phyloP scores from a whole-genome alignment of 139 green algal species.

The Trebouxia sp. region DNA sequence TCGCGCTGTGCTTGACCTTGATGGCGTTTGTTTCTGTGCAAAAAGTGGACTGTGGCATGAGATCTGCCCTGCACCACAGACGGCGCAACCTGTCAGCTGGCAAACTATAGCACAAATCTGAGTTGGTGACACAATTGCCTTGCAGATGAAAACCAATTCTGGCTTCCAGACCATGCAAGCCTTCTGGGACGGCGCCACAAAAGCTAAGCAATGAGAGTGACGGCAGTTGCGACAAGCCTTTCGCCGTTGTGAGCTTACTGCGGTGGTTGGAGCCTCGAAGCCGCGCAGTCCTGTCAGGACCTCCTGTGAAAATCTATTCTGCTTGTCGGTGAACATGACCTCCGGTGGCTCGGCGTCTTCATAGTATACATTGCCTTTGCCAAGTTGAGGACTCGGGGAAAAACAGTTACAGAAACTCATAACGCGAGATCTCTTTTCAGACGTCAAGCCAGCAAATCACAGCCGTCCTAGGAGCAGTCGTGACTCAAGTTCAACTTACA shows the following conservation, averaged over 20 bases:
- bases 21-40: not conserved
- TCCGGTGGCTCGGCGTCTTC: slow-evolving; percentile 13
- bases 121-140: not conserved
- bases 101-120: not conserved
- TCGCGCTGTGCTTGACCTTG: not conserved
- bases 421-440: not conserved
- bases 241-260: not conserved
- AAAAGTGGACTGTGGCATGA: not conserved
- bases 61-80: not conserved
- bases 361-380: not conserved
- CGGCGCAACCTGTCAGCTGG: not conserved
- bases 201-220: not conserved
- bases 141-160: not conserved
- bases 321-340: not conserved
- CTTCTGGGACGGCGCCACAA: not conserved
- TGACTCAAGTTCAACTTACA: too few relatives aligned
- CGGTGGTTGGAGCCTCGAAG: not conserved
- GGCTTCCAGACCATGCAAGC: not conserved
- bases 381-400: not conserved
- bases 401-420: slow-evolving; percentile 5
- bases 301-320: slow-evolving; percentile 9
- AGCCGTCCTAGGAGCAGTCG: too few relatives aligned
- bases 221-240: not conserved
- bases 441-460: not conserved
- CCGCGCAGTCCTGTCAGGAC: slow-evolving; percentile 10